Evolutionary conservation across 768 basidiomycete genomes (phyloP), one percentile per base, ranked within the genome.

Genomic region (Chalciporus sphaerocephalus): DNA sequence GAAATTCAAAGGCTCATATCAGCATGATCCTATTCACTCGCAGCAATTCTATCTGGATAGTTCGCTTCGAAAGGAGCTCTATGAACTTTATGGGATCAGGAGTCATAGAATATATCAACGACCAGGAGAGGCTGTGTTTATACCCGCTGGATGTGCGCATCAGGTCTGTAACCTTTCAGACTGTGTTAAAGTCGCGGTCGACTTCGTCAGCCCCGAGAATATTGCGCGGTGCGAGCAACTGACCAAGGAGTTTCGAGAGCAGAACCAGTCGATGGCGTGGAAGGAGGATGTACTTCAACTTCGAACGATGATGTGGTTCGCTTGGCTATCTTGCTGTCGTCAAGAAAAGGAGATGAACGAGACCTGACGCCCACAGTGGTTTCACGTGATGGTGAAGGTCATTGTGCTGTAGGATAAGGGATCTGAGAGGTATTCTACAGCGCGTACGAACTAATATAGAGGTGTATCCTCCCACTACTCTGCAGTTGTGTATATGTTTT

Each of bases 181-280:
- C 65, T 94, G 90, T 58, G 83, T 97, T 71, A 97, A 97, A 69
- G 90, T 96, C 41, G 93, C 94, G 22, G 77, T 87, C 57, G 94
- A 97, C 67, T 97, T 92, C 65, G 92, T 96, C 53, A 90, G 87
- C 73, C 86, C 92, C 34, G 90, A 96, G 71, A 96, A 95, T 61
- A 83, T 97, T 30, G 72, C 69, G 38, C 79, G 91, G 25, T 97
- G 94, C 65, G 89, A 89, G 66, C 74, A 75, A 62, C 74, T 97
- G 44, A 93, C 89, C 49, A 73, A 75, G 54, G 93, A 97, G 69
- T 96, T 96, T 68, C 77, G 93, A 47, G 81, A 84, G 60, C 89
- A 94, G 68, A 95, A 95, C 59, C 82, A 85, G 62, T 78, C 79
- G 40, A 82, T 82, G 73, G 84, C 78, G 34, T 97, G 94, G 94